These are phyloP conservation scores for Dalbergia cultrata DNA, from an alignment of 306 rosid species.

Conservation along the genomic window DNA sequence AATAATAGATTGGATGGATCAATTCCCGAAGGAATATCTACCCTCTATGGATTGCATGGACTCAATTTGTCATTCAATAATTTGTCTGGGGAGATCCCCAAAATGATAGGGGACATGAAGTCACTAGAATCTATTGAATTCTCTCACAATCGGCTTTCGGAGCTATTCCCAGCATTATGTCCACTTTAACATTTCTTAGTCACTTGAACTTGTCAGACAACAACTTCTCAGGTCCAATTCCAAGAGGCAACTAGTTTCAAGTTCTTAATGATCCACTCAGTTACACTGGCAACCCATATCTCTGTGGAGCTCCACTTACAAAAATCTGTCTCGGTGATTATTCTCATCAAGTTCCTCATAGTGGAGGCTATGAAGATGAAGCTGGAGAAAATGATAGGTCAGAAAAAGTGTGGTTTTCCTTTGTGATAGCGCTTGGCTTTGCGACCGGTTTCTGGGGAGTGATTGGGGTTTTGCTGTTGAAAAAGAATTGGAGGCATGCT, in stretches of 20 bases:
- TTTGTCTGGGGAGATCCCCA: conserved; percentile 16
- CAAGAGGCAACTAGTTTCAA: neutral
- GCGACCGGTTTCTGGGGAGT: conserved; percentile 28
- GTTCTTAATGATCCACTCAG: neutral
- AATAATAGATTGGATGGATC: neutral
- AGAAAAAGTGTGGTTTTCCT: conserved; percentile 12
- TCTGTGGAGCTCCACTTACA: conserved; percentile 18
- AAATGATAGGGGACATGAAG: conserved; percentile 9
- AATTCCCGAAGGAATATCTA: conserved; percentile 5
- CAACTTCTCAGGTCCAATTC: conserved; percentile 18
- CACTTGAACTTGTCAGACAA: conserved; percentile 12
- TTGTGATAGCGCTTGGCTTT: neutral
- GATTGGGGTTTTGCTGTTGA: neutral
- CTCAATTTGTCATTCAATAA: neutral
- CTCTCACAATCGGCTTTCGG: conserved; percentile 9
- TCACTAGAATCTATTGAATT: conserved; percentile 11
- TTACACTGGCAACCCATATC: conserved; percentile 24
- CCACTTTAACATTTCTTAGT: neutral
- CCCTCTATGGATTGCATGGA: neutral
- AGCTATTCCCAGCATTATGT: conserved; percentile 1
- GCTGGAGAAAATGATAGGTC: neutral
- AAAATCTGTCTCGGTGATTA: neutral
- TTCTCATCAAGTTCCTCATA: neutral
- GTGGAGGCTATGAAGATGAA: neutral
- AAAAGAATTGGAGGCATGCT: conserved; percentile 29